Evolutionary conservation across 2,329 filamentous ascomycete species (phyloP).

Genomic region (Penicillium sp.): DNA sequence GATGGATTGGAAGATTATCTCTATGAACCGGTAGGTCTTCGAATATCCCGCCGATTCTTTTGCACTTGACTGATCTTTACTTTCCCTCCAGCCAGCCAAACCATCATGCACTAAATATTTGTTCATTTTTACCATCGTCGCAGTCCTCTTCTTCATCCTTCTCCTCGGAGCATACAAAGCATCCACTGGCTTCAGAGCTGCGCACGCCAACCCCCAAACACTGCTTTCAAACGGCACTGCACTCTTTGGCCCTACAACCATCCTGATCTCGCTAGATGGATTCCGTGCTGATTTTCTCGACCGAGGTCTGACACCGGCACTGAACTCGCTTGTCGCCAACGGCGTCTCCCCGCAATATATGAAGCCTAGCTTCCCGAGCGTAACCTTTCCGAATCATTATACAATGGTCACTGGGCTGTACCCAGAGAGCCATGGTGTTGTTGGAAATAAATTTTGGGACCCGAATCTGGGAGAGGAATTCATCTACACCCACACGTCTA

Average conservation of each 20-base stretch:
- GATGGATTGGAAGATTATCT: slow-evolving; percentile 38
- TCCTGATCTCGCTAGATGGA: slow-evolving; percentile 90
- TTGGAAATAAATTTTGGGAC: slow-evolving; percentile 95
- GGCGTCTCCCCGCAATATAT: slow-evolving; percentile 91
- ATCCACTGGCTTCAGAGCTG: slow-evolving; percentile 41
- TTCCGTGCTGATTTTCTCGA: slow-evolving; percentile 93
- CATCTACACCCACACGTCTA: slow-evolving; percentile 74
- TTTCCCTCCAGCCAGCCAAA: slow-evolving; percentile 19
- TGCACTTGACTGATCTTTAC: slow-evolving; percentile 16
- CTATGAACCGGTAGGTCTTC: slow-evolving; percentile 28
- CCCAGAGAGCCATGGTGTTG: slow-evolving; percentile 87
- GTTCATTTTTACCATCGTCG: slow-evolving; percentile 46
- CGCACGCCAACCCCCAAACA: slow-evolving; percentile 20
- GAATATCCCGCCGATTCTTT: slow-evolving; percentile 1
- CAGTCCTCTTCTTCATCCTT: slow-evolving; percentile 55
- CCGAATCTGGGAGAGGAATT: slow-evolving; percentile 74
- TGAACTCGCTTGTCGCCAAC: slow-evolving; percentile 73
- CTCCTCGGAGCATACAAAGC: slow-evolving; percentile 57
- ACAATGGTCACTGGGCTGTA: slow-evolving; percentile 89
- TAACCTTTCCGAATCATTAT: slow-evolving; percentile 96
- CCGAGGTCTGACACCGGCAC: slow-evolving; percentile 75
- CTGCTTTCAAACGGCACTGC: slow-evolving; percentile 76
- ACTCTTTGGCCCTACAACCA: slow-evolving; percentile 84
- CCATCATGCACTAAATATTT: slow-evolving; percentile 34
- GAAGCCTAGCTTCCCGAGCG: slow-evolving; percentile 89